Percentiles rank a stretch among this genome's conserved stretches.
Evolutionary conservation across 2,329 filamentous ascomycete species (phyloP).

Genomic region (Dactylellina parvicollis): DNA sequence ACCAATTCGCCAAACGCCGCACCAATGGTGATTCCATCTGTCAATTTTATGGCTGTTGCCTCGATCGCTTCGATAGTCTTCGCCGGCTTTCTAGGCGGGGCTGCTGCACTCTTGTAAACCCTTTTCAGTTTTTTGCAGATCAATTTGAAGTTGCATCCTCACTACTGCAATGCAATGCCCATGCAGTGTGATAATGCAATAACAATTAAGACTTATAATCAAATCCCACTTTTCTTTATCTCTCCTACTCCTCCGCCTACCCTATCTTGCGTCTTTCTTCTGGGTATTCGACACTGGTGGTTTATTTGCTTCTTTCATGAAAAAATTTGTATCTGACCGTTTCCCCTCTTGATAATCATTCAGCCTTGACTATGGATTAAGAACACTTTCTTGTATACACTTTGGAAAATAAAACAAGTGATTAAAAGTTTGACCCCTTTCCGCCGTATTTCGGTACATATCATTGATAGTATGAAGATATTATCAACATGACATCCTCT

Average conservation of each 20-base stretch:
- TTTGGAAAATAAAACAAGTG: not conserved
- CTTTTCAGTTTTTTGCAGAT: conserved; percentile 1
- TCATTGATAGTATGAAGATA: not conserved
- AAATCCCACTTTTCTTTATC: conserved; percentile 3
- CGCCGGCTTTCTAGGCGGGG: conserved; percentile 37
- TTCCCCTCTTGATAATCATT: conserved; percentile 10
- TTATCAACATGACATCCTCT: not conserved
- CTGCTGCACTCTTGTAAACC: conserved; percentile 43
- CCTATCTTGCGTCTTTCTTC: not conserved
- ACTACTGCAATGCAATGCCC: conserved; percentile 12
- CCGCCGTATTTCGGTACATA: not conserved
- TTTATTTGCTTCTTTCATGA: not conserved
- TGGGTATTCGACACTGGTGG: too few relatives aligned
- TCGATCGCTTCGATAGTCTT: conserved; percentile 42
- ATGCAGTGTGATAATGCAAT: conserved; percentile 25
- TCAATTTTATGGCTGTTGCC: conserved; percentile 36
- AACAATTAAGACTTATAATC: conserved; percentile 5
- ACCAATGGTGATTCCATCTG: conserved; percentile 11
- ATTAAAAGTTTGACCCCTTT: not conserved
- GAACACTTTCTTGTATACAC: not conserved
- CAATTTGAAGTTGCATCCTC: not conserved
- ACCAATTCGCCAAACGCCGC: conserved; percentile 30
- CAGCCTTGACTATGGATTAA: not conserved
- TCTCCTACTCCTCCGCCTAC: conserved; percentile 6
- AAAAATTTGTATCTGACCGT: conserved; percentile 3